Evolutionary conservation across 352 stramenopile genomes (phyloP), one percentile per base, ranked within the genome.

Genomic region (Globisporangium solare): DNA sequence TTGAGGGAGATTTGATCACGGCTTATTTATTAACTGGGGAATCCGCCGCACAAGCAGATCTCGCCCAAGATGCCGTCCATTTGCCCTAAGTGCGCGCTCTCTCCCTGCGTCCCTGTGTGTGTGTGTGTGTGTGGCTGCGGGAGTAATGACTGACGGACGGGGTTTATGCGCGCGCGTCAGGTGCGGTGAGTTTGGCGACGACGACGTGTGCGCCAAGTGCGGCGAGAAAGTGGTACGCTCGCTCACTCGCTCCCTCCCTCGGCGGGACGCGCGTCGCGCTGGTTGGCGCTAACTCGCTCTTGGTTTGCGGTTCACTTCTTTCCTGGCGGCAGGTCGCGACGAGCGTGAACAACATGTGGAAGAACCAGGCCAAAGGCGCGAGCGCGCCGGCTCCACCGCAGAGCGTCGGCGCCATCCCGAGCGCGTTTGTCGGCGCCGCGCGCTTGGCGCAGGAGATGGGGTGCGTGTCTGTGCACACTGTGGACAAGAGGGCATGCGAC

Each of bases 181-280:
- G 43, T 91, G 81, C 61, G 78, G 81, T 17, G 79, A 89, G 48
- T 76, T 76, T 47, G 76, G 83, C 24, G 75, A 79, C 31, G 53
- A 45, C 3, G 64, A 78, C 31, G 66, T 68, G 12, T 91, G 81
- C 60, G 68, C 60, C 4, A 80, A 85, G 37, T 91, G 81, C 65
- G 81, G 81, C 39, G 78, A 83, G 56, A 69, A 68, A 56, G 69
- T 68, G 73, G 81, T 91, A 64, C 67, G 72, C 53, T n/a, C 11
- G 27, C 14, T 13, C 22, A 3, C n/a, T 32, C 41, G 10, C 2
- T n/a, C 7, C 12, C 13, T 27, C 17, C 4, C 24, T 18, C 10
- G 39, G 42, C 51, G 24, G 10, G 10, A 35, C 27, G 27, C 27
- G 27, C 27, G 27, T 35, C 27, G 27, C 27, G 27, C 27, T 7